phyloP scores from a whole-genome alignment of 495 filamentous ascomycete species.

The Rostrohypoxylon terebratum region DNA sequence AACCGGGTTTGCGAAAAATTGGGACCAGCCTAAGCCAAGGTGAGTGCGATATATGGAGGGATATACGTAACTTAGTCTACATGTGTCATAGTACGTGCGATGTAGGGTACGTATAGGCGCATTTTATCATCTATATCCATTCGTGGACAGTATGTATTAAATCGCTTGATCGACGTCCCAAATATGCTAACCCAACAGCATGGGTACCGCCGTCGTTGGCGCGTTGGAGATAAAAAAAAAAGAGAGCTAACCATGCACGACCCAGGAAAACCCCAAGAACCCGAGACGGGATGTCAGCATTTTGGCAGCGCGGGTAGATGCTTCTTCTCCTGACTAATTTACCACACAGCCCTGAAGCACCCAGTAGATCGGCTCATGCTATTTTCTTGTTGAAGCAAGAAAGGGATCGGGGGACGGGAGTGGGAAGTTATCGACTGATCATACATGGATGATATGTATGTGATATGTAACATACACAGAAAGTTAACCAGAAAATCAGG shows the following conservation, averaged over 20 bases:
- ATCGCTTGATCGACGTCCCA: conserved; percentile 1
- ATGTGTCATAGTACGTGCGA: neutral
- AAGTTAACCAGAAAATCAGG: neutral
- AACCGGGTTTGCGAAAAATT: neutral
- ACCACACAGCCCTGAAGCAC: neutral
- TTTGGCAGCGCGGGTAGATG: neutral
- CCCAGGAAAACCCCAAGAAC: neutral
- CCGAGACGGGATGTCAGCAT: neutral
- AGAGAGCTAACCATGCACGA: neutral
- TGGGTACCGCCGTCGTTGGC: conserved; percentile 2
- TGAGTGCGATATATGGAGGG: neutral
- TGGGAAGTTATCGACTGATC: neutral
- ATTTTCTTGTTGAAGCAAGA: neutral
- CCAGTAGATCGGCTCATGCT: conserved; percentile 2
- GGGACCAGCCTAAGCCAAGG: neutral
- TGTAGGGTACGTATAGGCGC: neutral
- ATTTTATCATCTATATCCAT: neutral
- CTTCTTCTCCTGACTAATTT: neutral
- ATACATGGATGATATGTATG: conserved; percentile 6
- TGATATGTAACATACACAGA: conserved; percentile 1
- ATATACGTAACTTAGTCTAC: neutral
- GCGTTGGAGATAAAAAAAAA: conserved; percentile 5
- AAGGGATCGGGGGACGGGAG: neutral
- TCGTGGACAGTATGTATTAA: too few species aligned
- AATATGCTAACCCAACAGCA: neutral